These are phyloP conservation scores for Salicornia ramosissima DNA, from an alignment of 148 eudicot genomes.

Conservation along the genomic window DNA sequence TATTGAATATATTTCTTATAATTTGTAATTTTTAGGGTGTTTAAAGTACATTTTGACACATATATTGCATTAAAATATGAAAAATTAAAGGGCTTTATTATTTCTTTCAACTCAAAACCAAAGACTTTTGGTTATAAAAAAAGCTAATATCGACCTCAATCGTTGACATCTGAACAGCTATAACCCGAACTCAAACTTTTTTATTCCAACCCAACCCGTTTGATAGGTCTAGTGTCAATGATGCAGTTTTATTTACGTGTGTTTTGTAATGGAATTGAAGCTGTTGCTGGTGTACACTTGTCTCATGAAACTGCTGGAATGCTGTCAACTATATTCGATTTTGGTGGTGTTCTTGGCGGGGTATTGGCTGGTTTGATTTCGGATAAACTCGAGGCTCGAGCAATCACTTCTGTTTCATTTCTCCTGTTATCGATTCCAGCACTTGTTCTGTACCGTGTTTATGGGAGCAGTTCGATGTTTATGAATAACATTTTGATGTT, in stretches of 20 bases:
- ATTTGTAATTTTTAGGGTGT: no score
- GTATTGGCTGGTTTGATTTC: conserved; percentile 69
- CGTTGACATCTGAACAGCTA: no score
- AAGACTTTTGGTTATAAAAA: no score
- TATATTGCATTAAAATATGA: no score
- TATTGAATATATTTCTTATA: no score
- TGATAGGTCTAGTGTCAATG: conserved; percentile 2
- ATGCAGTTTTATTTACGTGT: conserved; percentile 4
- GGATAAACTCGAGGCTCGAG: conserved; percentile 79
- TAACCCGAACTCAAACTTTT: no score
- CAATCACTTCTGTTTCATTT: conserved; percentile 56
- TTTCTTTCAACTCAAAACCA: no score
- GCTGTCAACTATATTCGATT: conserved; percentile 77
- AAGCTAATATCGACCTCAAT: no score
- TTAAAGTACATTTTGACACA: no score
- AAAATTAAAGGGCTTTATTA: no score
- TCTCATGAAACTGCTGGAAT: conserved; percentile 86
- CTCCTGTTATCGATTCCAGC: conserved; percentile 65
- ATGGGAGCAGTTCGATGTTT: conserved; percentile 71
- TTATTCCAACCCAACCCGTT: no score
- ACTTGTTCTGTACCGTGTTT: conserved; percentile 64
- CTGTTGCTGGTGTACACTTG: conserved; percentile 80
- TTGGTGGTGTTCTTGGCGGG: conserved; percentile 92
- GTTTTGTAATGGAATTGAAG: conserved; percentile 37
- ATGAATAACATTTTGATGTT: conserved; percentile 59